These are phyloP conservation scores for Eucalyptus fibrosa DNA, from an alignment of 345 rosid species.

Conservation along the genomic window DNA sequence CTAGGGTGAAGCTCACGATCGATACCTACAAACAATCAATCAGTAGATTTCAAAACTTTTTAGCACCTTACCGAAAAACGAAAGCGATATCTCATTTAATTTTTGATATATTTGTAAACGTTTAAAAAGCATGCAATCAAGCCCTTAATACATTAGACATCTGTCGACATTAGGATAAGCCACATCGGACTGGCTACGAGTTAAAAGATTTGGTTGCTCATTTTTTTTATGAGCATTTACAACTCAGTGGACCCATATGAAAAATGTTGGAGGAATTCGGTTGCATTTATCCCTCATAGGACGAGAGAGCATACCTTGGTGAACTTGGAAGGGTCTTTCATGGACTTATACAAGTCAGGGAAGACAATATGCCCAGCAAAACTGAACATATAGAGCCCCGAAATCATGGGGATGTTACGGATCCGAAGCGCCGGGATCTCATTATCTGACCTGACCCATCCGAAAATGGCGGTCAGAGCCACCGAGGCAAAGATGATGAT, in stretches of 20 bases:
- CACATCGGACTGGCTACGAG: background rate
- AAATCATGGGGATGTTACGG: conserved; percentile 42
- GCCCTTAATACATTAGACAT: background rate
- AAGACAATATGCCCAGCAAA: conserved; percentile 72
- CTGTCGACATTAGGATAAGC: background rate
- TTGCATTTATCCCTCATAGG: background rate
- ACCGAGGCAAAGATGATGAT: conserved; percentile 45
- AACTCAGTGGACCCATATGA: background rate
- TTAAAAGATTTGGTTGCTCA: background rate
- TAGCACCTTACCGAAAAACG: background rate
- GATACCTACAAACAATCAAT: conserved; percentile 25
- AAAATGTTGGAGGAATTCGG: background rate
- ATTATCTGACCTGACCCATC: conserved; percentile 23
- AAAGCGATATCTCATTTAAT: background rate
- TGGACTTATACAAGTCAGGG: conserved; percentile 57
- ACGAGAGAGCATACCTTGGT: conserved; percentile 32
- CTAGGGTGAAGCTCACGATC: conserved; percentile 57
- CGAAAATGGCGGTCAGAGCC: conserved; percentile 35
- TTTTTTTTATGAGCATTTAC: background rate
- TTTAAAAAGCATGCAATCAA: background rate
- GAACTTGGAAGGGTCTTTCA: conserved; percentile 72
- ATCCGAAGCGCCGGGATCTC: conserved; percentile 31
- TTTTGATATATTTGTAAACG: background rate
- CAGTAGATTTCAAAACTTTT: background rate
- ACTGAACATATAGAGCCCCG: conserved; percentile 58